Percentiles rank a stretch among this genome's conserved stretches.
phyloP scores from a whole-genome alignment of 2,329 filamentous ascomycete species.

The Claviceps africana region DNA sequence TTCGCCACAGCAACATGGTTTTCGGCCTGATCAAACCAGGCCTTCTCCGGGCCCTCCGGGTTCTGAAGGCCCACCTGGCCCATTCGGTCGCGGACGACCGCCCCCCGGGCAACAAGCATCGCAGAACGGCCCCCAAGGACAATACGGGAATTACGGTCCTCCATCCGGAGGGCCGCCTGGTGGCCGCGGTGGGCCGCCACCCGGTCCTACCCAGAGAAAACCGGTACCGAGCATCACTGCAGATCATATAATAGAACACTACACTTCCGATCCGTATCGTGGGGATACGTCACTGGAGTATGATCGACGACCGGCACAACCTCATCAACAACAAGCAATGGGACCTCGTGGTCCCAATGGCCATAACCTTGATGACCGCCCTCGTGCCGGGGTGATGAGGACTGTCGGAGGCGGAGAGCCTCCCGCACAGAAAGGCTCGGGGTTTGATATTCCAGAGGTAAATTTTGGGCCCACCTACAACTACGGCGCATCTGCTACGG shows the following conservation, averaged over 20 bases:
- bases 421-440: conserved; percentile 11
- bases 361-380: conserved; percentile 44
- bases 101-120: conserved; percentile 8
- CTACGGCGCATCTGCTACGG: conserved; percentile 30
- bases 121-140: conserved; percentile 8
- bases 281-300: conserved; percentile 8
- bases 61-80: conserved; percentile 10
- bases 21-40: conserved; percentile 12
- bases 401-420: conserved; percentile 49
- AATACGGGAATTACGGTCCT: conserved; percentile 12
- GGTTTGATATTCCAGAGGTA: conserved; percentile 53
- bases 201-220: conserved; percentile 15
- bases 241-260: conserved; percentile 27
- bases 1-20: conserved; percentile 14
- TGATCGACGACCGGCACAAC: conserved; percentile 6
- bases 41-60: conserved; percentile 4
- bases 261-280: conserved; percentile 16
- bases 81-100: conserved; percentile 11
- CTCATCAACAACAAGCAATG: conserved; percentile 12
- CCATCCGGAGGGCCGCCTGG: conserved; percentile 11
- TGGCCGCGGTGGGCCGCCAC: conserved; percentile 13
- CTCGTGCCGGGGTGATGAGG: conserved; percentile 66
- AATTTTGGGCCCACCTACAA: conserved; percentile 80
- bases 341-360: conserved; percentile 37
- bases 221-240: conserved; percentile 19